Percentiles rank a stretch among this genome's conserved stretches.
Evolutionary conservation across 441 rosid species (phyloP).

Genomic region (Gossypium schwendimanii): DNA sequence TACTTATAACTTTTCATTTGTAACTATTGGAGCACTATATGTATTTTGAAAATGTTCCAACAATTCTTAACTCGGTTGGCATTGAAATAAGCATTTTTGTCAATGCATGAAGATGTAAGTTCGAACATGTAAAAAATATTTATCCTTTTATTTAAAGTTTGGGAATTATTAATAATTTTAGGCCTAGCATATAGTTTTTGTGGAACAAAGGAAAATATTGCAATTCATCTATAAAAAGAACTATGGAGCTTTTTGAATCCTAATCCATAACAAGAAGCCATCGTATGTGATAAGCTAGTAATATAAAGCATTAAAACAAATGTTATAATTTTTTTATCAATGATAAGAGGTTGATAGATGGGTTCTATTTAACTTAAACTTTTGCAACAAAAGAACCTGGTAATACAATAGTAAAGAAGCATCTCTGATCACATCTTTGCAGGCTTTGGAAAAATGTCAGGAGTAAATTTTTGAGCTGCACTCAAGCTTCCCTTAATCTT

Average conservation of each 20-base stretch:
- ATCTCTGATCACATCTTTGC: constrained; percentile 57
- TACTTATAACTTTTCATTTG: no score
- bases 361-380: neutral
- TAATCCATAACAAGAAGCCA: neutral
- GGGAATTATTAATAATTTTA: no score
- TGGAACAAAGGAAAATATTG: neutral
- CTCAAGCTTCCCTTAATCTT: constrained; percentile 89
- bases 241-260: neutral
- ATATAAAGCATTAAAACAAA: neutral
- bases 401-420: neutral
- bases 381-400: neutral
- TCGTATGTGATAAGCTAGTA: neutral
- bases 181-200: neutral
- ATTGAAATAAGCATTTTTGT: no score
- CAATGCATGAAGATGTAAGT: no score
- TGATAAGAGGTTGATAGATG: neutral
- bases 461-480: constrained; percentile 90
- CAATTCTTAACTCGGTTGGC: no score
- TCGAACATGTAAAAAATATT: no score
- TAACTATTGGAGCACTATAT: no score
- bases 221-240: constrained; percentile 2
- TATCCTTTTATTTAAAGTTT: no score
- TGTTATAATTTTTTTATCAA: neutral
- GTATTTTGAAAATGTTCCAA: no score
- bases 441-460: constrained; percentile 90